Percentiles rank a stretch among this genome's conserved stretches.
These are phyloP conservation scores for Gliomastix tumulicola DNA, from an alignment of 2,329 filamentous ascomycete genomes.

Conservation along the genomic window DNA sequence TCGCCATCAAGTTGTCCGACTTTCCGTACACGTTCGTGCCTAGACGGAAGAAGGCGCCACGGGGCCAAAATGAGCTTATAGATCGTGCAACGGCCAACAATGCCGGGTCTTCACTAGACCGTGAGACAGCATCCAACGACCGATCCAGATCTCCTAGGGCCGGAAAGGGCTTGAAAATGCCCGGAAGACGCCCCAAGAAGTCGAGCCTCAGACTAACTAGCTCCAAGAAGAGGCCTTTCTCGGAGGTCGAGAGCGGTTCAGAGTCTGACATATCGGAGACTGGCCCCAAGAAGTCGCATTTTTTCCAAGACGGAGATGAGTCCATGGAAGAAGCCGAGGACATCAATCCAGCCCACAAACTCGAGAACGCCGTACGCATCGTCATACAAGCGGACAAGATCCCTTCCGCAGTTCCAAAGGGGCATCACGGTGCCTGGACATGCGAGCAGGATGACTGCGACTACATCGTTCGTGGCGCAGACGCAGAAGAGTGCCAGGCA, in stretches of 20 bases:
- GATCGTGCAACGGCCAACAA: neutral
- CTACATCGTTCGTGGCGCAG: conserved; percentile 57
- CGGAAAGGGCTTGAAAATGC: conserved; percentile 19
- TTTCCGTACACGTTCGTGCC: conserved; percentile 18
- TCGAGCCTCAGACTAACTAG: conserved; percentile 33
- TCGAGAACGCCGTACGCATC: conserved; percentile 32
- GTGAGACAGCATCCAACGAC: too few relatives aligned
- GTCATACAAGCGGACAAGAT: conserved; percentile 42
- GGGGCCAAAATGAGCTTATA: too few relatives aligned
- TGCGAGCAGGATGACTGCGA: conserved; percentile 59
- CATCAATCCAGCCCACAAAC: too few relatives aligned
- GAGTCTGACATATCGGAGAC: too few relatives aligned
- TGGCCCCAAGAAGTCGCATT: conserved; percentile 28
- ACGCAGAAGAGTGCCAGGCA: conserved; percentile 42
- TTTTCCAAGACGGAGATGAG: conserved; percentile 20
- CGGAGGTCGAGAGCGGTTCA: conserved; percentile 29
- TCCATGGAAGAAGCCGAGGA: conserved; percentile 20
- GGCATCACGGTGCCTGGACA: conserved; percentile 57
- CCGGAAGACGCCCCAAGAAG: conserved; percentile 31
- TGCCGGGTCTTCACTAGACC: neutral
- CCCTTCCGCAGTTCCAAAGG: conserved; percentile 40
- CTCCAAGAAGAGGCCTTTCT: conserved; percentile 36
- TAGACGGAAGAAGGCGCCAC: conserved; percentile 8
- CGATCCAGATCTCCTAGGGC: too few relatives aligned
- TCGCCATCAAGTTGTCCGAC: conserved; percentile 16